Percentiles rank a stretch among this genome's conserved stretches.
These are phyloP conservation scores for Raddia distichophylla DNA, from an alignment of 176 grass and related monocot species.

Conservation along the genomic window DNA sequence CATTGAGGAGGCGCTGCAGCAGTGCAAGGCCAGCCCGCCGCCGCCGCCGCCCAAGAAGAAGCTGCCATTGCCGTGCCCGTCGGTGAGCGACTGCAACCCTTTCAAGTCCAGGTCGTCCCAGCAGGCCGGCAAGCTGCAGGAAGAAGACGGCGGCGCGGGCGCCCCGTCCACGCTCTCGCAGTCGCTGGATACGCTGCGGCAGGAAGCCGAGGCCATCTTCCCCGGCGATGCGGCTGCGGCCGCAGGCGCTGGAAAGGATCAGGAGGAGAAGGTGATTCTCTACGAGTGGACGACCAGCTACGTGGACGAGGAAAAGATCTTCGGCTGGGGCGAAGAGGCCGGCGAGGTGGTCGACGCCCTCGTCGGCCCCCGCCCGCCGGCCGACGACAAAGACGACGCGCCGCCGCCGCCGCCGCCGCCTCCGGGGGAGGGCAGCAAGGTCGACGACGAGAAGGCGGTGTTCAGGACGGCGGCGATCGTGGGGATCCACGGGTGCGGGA, in stretches of 20 bases:
- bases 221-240: background rate
- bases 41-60: background rate
- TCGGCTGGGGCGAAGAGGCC: conserved; percentile 33
- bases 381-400: background rate
- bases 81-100: conserved; percentile 36
- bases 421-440: background rate
- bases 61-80: background rate
- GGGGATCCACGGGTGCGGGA: conserved; percentile 56
- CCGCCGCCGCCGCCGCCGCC: too few species aligned
- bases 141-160: background rate
- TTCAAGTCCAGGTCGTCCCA: conserved; percentile 8
- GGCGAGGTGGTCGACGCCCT: conserved; percentile 24
- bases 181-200: background rate
- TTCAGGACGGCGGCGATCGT: conserved; percentile 54
- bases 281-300: conserved; percentile 70
- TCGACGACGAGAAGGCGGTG: too few species aligned
- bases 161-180: too few species aligned
- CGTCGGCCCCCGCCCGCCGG: background rate
- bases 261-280: conserved; percentile 3
- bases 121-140: background rate
- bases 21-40: background rate
- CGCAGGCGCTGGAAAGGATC: background rate
- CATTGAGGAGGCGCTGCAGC: background rate
- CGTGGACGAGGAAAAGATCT: conserved; percentile 52
- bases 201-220: background rate